phyloP scores from a whole-genome alignment of 345 rosid genomes.

The Jatropha curcas region DNA sequence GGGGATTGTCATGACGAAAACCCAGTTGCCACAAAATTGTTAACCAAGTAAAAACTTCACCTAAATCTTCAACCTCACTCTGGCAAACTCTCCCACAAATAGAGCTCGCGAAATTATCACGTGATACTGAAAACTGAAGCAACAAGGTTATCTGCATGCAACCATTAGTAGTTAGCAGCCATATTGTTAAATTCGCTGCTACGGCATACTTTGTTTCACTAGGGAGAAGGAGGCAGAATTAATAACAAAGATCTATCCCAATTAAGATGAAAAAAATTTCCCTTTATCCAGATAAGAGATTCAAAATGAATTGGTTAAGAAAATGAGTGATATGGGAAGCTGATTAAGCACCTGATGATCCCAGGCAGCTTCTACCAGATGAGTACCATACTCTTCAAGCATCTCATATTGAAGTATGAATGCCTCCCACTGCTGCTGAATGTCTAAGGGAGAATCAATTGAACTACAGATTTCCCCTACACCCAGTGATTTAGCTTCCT shows the following conservation, averaged over 20 bases:
- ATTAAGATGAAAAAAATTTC: neutral
- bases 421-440: conserved; percentile 80
- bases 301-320: neutral
- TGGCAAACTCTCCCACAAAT: conserved; percentile 31
- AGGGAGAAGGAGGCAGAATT: neutral
- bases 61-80: conserved; percentile 33
- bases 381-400: conserved; percentile 96
- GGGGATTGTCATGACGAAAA: conserved; percentile 85
- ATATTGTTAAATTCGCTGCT: neutral
- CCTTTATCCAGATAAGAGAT: neutral
- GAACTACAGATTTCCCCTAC: conserved; percentile 58
- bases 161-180: conserved; percentile 24
- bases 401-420: conserved; percentile 84
- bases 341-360: conserved; percentile 67
- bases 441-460: conserved; percentile 45
- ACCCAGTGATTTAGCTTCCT: conserved; percentile 90
- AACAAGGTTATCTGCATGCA: conserved; percentile 64
- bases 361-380: conserved; percentile 98
- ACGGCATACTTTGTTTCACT: too few species aligned
- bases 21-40: conserved; percentile 86
- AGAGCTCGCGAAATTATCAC: conserved; percentile 47
- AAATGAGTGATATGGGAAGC: conserved; percentile 5
- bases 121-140: conserved; percentile 58
- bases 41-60: conserved; percentile 70
- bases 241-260: neutral